A percentile compares a stretch with the other conserved stretches of the same genome.
These are phyloP conservation scores for Trichophyton simii DNA, from an alignment of 2,329 filamentous ascomycete species.

Conservation along the genomic window DNA sequence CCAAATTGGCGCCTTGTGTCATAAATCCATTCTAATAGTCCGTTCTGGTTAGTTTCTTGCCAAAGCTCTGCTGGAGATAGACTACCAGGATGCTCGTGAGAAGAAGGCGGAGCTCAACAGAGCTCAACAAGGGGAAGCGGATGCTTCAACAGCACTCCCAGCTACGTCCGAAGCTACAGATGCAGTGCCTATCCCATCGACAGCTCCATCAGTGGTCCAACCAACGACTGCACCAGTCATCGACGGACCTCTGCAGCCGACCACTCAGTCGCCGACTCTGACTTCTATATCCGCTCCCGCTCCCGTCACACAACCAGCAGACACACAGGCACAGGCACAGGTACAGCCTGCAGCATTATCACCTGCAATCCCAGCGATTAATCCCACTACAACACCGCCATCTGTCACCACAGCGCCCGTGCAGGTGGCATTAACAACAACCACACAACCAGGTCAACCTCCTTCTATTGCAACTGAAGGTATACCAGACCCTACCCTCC, in stretches of 20 bases:
- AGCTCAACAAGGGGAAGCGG: background rate
- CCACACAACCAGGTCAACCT: background rate
- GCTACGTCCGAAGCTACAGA: no score
- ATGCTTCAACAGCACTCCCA: background rate
- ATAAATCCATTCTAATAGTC: background rate
- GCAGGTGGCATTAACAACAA: background rate
- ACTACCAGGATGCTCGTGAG: conserved; percentile 28
- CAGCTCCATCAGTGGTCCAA: background rate
- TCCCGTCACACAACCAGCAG: background rate
- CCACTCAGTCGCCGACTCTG: background rate
- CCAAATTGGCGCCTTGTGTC: no score
- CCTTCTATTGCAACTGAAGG: background rate
- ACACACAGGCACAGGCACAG: background rate
- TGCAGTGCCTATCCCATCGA: background rate
- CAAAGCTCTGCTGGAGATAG: conserved; percentile 32
- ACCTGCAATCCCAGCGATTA: background rate
- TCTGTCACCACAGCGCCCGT: background rate
- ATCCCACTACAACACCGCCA: background rate
- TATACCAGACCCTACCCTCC: background rate
- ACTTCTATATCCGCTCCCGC: background rate
- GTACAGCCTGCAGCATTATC: no score
- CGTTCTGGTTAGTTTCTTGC: conserved; percentile 26
- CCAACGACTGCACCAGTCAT: background rate
- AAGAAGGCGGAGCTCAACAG: conserved; percentile 15
- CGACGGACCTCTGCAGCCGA: background rate